Conservation (phyloP, 139 green algal genomes). For the Micractinium sp. region DNA sequence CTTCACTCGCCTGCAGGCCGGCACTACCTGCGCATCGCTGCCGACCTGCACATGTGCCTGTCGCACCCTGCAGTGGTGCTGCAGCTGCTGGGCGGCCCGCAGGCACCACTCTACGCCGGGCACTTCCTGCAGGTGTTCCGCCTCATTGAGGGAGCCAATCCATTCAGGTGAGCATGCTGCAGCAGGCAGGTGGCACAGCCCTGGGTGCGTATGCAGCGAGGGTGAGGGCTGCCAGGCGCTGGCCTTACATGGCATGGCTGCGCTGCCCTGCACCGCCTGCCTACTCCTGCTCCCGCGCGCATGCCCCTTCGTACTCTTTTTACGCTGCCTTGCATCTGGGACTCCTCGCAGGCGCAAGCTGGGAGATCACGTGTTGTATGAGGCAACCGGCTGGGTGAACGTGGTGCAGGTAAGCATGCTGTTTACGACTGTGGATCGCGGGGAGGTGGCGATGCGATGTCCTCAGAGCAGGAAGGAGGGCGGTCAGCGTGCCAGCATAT, state of each 20-base stretch:
- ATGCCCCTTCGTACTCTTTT: no score
- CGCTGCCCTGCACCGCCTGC: not conserved
- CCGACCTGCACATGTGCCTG: conserved; percentile 43
- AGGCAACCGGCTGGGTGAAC: not conserved
- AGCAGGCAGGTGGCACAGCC: no score
- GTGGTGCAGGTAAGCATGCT: not conserved
- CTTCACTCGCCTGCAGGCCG: not conserved
- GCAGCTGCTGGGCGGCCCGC: conserved; percentile 35
- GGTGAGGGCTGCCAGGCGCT: no score
- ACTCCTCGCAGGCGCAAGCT: conserved; percentile 23
- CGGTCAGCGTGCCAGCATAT: no score
- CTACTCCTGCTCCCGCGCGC: no score
- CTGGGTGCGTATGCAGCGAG: no score
- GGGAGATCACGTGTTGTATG: conserved; percentile 29
- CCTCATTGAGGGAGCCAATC: conserved; percentile 20
- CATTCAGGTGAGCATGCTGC: not conserved
- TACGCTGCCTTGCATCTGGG: not conserved
- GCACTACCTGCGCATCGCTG: conserved; percentile 43
- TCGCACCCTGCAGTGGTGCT: conserved; percentile 32
- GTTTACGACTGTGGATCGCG: no score
- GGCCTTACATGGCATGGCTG: not conserved
- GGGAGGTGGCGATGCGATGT: no score
- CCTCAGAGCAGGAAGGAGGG: no score
- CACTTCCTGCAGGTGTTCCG: conserved; percentile 18
- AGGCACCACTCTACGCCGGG: not conserved